Evolutionary conservation across 257 asterid genomes (phyloP).

Genomic region (Rauvolfia tetraphylla): DNA sequence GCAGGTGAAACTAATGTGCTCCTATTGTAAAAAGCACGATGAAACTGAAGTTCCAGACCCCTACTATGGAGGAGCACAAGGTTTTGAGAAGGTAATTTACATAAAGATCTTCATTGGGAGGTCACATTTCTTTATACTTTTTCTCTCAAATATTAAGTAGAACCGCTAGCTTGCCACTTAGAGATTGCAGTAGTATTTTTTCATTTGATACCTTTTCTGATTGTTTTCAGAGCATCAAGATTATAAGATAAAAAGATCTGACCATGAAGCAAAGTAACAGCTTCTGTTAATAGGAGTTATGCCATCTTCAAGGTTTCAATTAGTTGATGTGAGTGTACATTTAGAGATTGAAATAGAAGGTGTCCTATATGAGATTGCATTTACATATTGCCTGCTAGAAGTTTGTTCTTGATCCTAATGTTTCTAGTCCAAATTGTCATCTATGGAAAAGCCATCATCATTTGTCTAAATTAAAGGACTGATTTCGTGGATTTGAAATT

Average conservation of each 20-base stretch:
- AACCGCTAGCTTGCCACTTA: background rate
- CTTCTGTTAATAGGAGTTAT: background rate
- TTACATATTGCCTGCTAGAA: background rate
- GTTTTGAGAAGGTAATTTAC: constrained; percentile 74
- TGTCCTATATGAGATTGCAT: background rate
- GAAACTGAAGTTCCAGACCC: constrained; percentile 88
- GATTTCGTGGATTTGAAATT: background rate
- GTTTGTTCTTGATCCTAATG: background rate
- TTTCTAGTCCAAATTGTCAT: background rate
- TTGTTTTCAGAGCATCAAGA: background rate
- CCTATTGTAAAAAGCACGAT: constrained; percentile 67
- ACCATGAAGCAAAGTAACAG: background rate
- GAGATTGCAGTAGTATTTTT: background rate
- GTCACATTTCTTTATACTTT: background rate
- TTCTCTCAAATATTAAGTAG: background rate
- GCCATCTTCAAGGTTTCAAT: background rate
- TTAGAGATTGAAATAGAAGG: background rate
- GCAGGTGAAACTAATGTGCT: constrained; percentile 68
- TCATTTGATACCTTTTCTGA: background rate
- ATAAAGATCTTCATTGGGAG: background rate
- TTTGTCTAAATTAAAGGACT: background rate
- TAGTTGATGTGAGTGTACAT: background rate
- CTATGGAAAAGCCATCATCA: background rate
- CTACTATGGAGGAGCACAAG: constrained; percentile 80
- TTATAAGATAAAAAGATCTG: background rate